A percentile compares a stretch with the other conserved stretches of the same genome.
phyloP scores from a whole-genome alignment of 371 early-diverging fungal genomes.

The Mucor saturninus region DNA sequence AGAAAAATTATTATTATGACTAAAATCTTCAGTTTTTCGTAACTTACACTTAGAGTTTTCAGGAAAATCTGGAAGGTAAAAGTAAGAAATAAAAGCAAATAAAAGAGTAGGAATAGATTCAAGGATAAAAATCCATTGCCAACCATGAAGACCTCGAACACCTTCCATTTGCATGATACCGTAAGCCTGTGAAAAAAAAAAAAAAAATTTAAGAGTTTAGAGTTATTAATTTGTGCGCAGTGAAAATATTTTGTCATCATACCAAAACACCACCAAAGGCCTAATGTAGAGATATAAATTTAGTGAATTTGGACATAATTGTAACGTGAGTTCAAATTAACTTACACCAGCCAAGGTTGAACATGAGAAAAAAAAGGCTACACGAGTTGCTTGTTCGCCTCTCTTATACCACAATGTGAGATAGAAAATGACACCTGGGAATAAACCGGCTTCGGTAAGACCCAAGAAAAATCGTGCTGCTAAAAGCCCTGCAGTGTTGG shows the following conservation, averaged over 20 bases:
- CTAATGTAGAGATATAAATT: constrained; percentile 14
- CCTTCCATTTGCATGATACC: constrained; percentile 67
- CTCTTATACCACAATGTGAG: constrained; percentile 56
- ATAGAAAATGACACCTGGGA: constrained; percentile 62
- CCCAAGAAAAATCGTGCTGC: constrained; percentile 74
- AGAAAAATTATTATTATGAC: neutral
- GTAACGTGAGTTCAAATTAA: constrained; percentile 1
- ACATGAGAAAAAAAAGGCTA: constrained; percentile 70
- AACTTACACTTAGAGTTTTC: constrained; percentile 60
- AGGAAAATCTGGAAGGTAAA: constrained; percentile 75
- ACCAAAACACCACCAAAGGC: constrained; percentile 62
- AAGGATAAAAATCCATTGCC: constrained; percentile 80
- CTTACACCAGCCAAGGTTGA: constrained; percentile 72
- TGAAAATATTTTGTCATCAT: neutral
- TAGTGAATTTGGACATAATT: neutral
- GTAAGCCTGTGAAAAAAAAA: constrained; percentile 42
- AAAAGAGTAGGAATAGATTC: constrained; percentile 74
- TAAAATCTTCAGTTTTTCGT: constrained; percentile 6
- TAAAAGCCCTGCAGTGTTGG: constrained; percentile 53
- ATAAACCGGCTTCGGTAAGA: constrained; percentile 68
- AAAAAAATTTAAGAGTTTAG: too few relatives aligned
- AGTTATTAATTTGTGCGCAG: too few relatives aligned
- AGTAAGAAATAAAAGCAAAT: constrained; percentile 61
- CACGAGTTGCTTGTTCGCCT: constrained; percentile 74
- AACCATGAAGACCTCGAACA: constrained; percentile 46